A percentile compares a stretch with the other conserved stretches of the same genome.
Conservation (phyloP, 2,329 filamentous ascomycete genomes). For the Xylariomycetidae sp. region DNA sequence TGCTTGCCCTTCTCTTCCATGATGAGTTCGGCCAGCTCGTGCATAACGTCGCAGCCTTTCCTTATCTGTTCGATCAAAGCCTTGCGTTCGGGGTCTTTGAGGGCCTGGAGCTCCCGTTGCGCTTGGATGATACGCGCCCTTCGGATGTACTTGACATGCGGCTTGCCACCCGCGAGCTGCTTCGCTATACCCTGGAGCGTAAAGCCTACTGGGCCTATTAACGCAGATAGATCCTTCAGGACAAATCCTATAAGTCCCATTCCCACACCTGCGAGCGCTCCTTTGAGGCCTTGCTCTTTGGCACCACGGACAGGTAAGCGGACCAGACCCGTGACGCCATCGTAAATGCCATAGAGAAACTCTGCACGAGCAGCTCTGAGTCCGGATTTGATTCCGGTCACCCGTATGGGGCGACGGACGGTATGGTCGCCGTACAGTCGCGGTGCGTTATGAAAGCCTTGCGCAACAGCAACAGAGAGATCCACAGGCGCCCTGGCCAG, state of each 20-base stretch:
- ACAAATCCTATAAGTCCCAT: conserved; percentile 60
- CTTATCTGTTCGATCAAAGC: conserved; percentile 26
- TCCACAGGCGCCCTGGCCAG: conserved; percentile 54
- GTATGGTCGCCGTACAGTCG: conserved; percentile 65
- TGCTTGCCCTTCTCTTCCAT: conserved; percentile 25
- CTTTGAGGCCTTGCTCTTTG: conserved; percentile 46
- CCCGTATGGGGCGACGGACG: conserved; percentile 55
- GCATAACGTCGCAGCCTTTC: conserved; percentile 36
- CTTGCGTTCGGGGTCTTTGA: conserved; percentile 28
- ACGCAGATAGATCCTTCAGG: conserved; percentile 57
- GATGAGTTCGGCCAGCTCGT: conserved; percentile 33
- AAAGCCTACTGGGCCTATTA: conserved; percentile 56
- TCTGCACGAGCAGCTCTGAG: conserved; percentile 55
- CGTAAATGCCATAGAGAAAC: conserved; percentile 58
- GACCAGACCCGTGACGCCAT: conserved; percentile 58
- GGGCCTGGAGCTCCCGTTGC: conserved; percentile 35
- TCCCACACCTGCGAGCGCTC: conserved; percentile 46
- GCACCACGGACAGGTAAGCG: conserved; percentile 53
- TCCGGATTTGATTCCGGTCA: conserved; percentile 61
- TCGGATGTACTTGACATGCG: conserved; percentile 48
- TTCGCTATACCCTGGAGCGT: conserved; percentile 59
- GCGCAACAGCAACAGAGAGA: conserved; percentile 54
- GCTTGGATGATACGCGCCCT: conserved; percentile 55
- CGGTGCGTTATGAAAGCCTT: conserved; percentile 67
- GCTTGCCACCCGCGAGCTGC: conserved; percentile 47